Evolutionary conservation across 2,329 filamentous ascomycete genomes (phyloP).

Genomic region (Gyromitra esculenta): DNA sequence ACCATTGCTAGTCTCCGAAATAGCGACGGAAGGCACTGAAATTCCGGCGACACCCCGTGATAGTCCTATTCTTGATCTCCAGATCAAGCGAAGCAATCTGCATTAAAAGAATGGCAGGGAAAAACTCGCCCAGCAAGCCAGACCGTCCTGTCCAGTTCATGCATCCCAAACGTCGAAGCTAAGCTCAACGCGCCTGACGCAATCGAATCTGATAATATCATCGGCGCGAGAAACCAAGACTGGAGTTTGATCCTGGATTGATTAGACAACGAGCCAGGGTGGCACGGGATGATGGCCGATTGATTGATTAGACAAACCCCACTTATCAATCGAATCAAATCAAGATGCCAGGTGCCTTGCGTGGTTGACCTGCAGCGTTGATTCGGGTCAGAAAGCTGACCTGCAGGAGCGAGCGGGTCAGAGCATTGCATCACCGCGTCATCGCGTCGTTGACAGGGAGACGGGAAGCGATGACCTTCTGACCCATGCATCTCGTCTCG

Average conservation of each 20-base stretch:
- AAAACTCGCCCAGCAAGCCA: constrained; percentile 3
- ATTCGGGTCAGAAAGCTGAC: background rate
- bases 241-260: constrained; percentile 4
- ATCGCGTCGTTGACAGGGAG: constrained; percentile 1
- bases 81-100: background rate
- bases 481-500: background rate
- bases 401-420: background rate
- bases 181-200: constrained; percentile 15
- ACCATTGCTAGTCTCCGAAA: background rate
- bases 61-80: background rate
- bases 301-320: constrained; percentile 20
- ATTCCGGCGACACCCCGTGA: background rate
- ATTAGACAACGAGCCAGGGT: background rate
- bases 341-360: background rate
- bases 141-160: background rate
- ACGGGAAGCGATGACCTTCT: constrained; percentile 3
- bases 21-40: background rate
- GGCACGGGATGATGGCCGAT: background rate
- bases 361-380: background rate
- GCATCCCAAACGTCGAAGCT: constrained; percentile 16
- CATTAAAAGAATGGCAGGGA: constrained; percentile 15
- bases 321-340: constrained; percentile 19
- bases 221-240: background rate
- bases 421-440: constrained; percentile 4
- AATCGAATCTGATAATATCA: constrained; percentile 25